Conservation (phyloP, 1,139 yeast species). For the Blastobotrys buckinghamii region DNA sequence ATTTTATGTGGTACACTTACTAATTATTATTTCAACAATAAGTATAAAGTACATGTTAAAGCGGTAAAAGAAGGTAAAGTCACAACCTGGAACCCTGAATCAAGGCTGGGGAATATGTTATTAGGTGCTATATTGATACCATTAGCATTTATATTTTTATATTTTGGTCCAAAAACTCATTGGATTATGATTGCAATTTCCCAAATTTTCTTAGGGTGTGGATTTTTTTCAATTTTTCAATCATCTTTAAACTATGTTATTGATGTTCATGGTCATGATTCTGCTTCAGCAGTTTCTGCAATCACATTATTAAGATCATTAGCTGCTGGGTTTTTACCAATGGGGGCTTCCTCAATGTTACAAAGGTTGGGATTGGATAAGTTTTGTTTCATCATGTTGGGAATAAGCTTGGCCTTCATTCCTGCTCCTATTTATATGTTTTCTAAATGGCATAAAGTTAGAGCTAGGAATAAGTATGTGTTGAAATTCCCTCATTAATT, state of each 20-base stretch:
- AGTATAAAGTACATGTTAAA: constrained; percentile 10
- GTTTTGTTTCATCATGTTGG: constrained; percentile 12
- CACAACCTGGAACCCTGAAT: constrained; percentile 15
- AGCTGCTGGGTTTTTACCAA: constrained; percentile 16
- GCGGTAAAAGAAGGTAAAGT: constrained; percentile 9
- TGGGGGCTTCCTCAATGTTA: constrained; percentile 13
- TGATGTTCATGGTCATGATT: constrained; percentile 18
- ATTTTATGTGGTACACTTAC: constrained; percentile 14
- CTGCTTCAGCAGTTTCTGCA: constrained; percentile 19
- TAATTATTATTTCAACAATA: constrained; percentile 9
- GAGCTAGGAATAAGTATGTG: background rate
- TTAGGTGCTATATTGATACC: constrained; percentile 16
- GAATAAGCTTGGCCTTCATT: constrained; percentile 1
- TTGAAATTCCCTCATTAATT: background rate
- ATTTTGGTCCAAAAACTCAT: constrained; percentile 8
- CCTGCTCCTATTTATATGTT: constrained; percentile 12
- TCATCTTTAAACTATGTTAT: constrained; percentile 18
- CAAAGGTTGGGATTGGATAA: constrained; percentile 9
- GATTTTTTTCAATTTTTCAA: constrained; percentile 19
- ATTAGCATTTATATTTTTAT: constrained; percentile 14
- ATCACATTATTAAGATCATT: constrained; percentile 16
- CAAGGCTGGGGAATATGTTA: constrained; percentile 15
- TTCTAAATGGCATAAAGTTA: constrained; percentile 10
- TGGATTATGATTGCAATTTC: constrained; percentile 13
- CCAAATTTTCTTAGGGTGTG: constrained; percentile 15